Evolutionary conservation across 2,329 filamentous ascomycete genomes (phyloP), one percentile per base, ranked within the genome.

Genomic region (Proliferodiscus dingleyae): DNA sequence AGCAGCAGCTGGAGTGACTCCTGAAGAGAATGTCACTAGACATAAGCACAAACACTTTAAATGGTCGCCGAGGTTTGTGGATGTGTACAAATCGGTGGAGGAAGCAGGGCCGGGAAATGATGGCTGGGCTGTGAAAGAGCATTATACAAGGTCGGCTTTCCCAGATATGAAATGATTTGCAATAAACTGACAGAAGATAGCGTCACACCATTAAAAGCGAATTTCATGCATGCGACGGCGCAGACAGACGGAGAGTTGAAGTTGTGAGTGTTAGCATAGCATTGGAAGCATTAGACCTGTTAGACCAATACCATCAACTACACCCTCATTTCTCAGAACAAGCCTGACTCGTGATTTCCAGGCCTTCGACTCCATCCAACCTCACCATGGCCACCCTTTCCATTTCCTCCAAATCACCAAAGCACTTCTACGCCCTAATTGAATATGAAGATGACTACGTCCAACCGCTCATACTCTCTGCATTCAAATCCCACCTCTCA

Each of bases 381-480:
- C 18, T 29, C 37, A 41, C 36, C 55, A 16, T 57, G 13, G 40
- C 46, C 15, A 49, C 46, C 43, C 54, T 53, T 15, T 61, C 44
- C 23, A 45, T 54, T 55, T 55, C 52, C 43, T 36, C 42, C 58
- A 55, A 60, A 56, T 59, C 56, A 34, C n/a, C 32, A 36, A 47
- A 43, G 2, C 44, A 69, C 32, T 66, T 89, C 53, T 82, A 87
- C 67, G 87, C 87, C 41, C 66, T 91, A 41, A 72, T 96, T 58
- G 77, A 89, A 61, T 96, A 95, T 66, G 87, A 89, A 59, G 89
- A 96, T 63, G 63, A 74, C 36, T 98, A 97, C 63, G 88, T 97
- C 7, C 88, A 96, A 61, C 88, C 88, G 1, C 77, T 97, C 30
- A 83, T 97, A 49, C 66, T 89, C 37, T 70, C 77, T 16, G 87